Evolutionary conservation across 1,284 basidiomycete genomes (phyloP).

Genomic region (Pseudozyma hubeiensis): DNA sequence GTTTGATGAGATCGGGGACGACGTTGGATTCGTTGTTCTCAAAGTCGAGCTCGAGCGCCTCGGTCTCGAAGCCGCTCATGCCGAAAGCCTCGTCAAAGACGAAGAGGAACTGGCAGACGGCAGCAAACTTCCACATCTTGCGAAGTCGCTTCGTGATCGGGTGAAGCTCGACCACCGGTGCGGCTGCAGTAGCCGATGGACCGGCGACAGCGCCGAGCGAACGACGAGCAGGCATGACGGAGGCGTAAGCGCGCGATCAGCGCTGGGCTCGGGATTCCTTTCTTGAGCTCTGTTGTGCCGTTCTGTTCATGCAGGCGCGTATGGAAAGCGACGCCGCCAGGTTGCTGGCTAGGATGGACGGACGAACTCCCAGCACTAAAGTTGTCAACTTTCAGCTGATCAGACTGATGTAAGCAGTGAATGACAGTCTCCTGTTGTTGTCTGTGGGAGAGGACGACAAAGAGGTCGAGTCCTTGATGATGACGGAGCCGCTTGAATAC

Average conservation of each 20-base stretch:
- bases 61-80: conserved; percentile 63
- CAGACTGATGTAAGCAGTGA: no score
- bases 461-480: background rate
- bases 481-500: background rate
- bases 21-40: conserved; percentile 70
- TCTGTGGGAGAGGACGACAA: background rate
- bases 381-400: no score
- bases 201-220: conserved; percentile 39
- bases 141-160: conserved; percentile 56
- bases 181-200: conserved; percentile 27
- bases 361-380: no score
- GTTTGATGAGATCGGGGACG: conserved; percentile 70
- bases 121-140: conserved; percentile 66
- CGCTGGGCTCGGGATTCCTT: no score
- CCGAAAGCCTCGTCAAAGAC: conserved; percentile 67
- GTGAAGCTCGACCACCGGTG: conserved; percentile 33
- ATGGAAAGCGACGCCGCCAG: no score
- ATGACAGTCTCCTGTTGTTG: no score
- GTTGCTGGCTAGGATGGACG: no score
- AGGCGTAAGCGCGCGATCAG: background rate
- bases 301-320: no score
- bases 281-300: no score
- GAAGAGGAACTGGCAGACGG: conserved; percentile 66
- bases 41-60: conserved; percentile 71
- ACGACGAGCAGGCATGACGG: conserved; percentile 36